Conservation (phyloP, 2,329 filamentous ascomycete species). For the Hymenoscyphus repandus region DNA sequence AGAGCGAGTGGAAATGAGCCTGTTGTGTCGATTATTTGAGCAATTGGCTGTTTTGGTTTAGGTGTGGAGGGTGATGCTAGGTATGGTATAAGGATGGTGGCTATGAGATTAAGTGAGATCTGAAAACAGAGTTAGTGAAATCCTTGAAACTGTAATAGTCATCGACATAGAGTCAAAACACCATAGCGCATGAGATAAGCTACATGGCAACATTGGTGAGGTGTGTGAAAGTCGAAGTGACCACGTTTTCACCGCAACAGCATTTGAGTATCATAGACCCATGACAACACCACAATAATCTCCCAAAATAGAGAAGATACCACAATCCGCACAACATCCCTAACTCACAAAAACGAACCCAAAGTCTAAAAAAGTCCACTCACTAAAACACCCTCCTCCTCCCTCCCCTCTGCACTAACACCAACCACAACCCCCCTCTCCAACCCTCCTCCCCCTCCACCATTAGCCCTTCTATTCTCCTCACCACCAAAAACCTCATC, state of each 20-base stretch:
- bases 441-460: slow-evolving; percentile 7
- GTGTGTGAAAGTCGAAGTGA: too few species aligned
- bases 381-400: slow-evolving; percentile 25
- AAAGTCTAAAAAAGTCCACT: slow-evolving; percentile 8
- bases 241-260: too few species aligned
- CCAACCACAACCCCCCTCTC: slow-evolving; percentile 27
- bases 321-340: neutral
- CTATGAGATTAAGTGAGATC: slow-evolving; percentile 27
- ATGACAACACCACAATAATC: too few species aligned
- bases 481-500: slow-evolving; percentile 25
- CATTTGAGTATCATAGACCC: too few species aligned
- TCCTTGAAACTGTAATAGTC: neutral
- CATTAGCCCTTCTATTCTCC: slow-evolving; percentile 12
- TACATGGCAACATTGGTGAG: too few species aligned
- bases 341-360: slow-evolving; percentile 2
- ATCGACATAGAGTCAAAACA: neutral
- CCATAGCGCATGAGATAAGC: neutral
- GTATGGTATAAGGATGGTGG: slow-evolving; percentile 19
- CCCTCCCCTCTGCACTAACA: slow-evolving; percentile 21
- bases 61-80: neutral
- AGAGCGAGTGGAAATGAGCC: slow-evolving; percentile 27
- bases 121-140: slow-evolving; percentile 1
- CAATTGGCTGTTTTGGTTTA: slow-evolving; percentile 11
- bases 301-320: neutral
- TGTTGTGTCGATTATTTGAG: slow-evolving; percentile 28